Evolutionary conservation across 2,329 filamentous ascomycete genomes (phyloP), one percentile per base, ranked within the genome.

Genomic region (Endothia cerciana): DNA sequence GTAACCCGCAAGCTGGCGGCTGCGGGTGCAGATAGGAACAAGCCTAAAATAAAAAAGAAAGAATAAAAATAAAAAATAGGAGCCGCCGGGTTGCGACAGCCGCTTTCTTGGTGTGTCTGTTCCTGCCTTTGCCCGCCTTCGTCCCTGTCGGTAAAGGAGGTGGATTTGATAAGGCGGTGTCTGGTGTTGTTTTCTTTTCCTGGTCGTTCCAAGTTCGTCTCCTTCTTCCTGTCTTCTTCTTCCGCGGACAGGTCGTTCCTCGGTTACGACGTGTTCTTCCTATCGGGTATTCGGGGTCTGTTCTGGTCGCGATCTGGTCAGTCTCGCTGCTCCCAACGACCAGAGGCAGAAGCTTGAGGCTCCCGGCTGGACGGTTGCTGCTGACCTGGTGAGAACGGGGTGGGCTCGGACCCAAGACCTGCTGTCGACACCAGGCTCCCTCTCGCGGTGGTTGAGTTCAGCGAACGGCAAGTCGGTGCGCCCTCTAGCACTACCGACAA

Each of bases 391-490:
- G 25, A 53, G 17, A 28, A 22, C 33, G 59, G 60, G 45, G 59
- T 33, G 56, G 28, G n/a, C 28, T 38, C 22, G 60, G 49, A 28
- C 25, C 59, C n/a, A 57, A 58, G 17, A 63, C 36, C 60, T 28
- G 47, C 25, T 51, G 59, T 66, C 63, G 61, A 60, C 41, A 60
- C 60, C 17, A 55, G 11, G 10, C 3, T 43, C 38, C 36, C 49
- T 47, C 60, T 62, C 47, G 60, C 33, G 55, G 36, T 53, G 13
- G 4, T 62, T 22, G 53, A 43, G 10, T 60, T 51, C 60, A 68
- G 61, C 66, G 66, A 68, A 59, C 53, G 66, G 64, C 64, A 66
- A 63, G 64, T 63, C 66, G 66, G 57, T 57, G 66, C 64, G 66
- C 60, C 30, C 30, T 22, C 36, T 41, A 60, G 60, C 64, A 61